These are phyloP conservation scores for Candida mattraensis DNA, from an alignment of 805 yeast genomes.

Conservation along the genomic window DNA sequence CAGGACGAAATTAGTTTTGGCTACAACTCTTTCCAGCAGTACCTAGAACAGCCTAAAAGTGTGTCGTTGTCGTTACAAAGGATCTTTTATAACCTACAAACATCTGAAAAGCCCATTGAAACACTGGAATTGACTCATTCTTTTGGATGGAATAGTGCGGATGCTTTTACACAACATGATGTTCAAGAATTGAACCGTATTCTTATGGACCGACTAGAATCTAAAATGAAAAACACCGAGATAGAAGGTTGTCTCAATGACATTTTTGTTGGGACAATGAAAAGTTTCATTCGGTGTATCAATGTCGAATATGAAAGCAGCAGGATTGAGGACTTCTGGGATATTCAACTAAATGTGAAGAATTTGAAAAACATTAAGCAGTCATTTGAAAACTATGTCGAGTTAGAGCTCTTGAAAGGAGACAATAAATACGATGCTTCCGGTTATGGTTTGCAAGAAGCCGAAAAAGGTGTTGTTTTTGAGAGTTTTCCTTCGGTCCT, in stretches of 20 bases:
- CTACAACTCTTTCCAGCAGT: constrained; percentile 27
- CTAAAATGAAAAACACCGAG: constrained; percentile 83
- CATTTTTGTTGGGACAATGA: constrained; percentile 95
- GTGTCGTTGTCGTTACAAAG: constrained; percentile 88
- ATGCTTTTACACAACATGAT: constrained; percentile 96
- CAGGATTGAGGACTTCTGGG: constrained; percentile 95
- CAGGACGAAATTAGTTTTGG: constrained; percentile 46
- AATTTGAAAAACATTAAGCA: constrained; percentile 68
- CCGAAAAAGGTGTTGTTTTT: constrained; percentile 93
- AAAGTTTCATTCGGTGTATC: constrained; percentile 87
- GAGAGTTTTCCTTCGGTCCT: constrained; percentile 88
- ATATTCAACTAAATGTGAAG: constrained; percentile 91
- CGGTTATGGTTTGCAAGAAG: constrained; percentile 88
- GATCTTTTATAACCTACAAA: constrained; percentile 76
- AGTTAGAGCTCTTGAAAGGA: constrained; percentile 85
- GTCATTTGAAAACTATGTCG: constrained; percentile 84
- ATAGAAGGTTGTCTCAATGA: constrained; percentile 76
- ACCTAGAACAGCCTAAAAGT: constrained; percentile 40
- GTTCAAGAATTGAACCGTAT: constrained; percentile 96
- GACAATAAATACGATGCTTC: constrained; percentile 96
- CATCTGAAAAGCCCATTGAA: constrained; percentile 73
- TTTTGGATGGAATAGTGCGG: constrained; percentile 96
- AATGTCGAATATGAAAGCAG: constrained; percentile 92
- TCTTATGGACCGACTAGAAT: constrained; percentile 89
- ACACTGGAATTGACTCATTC: constrained; percentile 85